Evolutionary conservation across 2,329 filamentous ascomycete species (phyloP).

Genomic region (Simplicillium sp.): DNA sequence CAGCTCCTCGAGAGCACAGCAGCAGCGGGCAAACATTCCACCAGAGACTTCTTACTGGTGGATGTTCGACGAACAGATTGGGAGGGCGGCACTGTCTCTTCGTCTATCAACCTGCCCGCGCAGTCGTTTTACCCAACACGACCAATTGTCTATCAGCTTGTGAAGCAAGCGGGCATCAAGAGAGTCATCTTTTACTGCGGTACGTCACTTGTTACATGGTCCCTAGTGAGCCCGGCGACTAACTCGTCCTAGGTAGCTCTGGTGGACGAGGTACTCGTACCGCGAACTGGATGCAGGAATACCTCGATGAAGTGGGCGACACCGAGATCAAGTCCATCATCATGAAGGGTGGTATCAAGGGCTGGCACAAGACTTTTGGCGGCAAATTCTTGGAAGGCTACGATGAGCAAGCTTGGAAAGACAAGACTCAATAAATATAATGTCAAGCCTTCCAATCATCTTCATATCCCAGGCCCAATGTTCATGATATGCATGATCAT

Average conservation of each 20-base stretch:
- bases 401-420: constrained; percentile 29
- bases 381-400: constrained; percentile 40
- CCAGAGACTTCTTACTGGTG: constrained; percentile 33
- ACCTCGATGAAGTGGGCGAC: constrained; percentile 35
- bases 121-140: constrained; percentile 43
- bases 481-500: too few relatives aligned
- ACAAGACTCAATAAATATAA: constrained; percentile 8
- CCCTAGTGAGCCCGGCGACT: too few relatives aligned
- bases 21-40: constrained; percentile 15
- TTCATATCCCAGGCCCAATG: too few relatives aligned
- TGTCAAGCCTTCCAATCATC: constrained; percentile 11
- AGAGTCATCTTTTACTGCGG: constrained; percentile 48
- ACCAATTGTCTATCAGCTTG: constrained; percentile 36
- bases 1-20: constrained; percentile 27
- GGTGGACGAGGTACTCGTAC: constrained; percentile 39
- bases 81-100: constrained; percentile 49
- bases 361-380: constrained; percentile 41
- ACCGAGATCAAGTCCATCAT: constrained; percentile 34
- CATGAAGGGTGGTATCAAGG: constrained; percentile 42
- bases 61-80: constrained; percentile 45
- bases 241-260: constrained; percentile 32
- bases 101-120: constrained; percentile 48
- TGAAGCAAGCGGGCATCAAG: constrained; percentile 36
- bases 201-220: too few relatives aligned
- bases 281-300: constrained; percentile 48